phyloP scores from a whole-genome alignment of 169 alveolate genomes.

The Plasmodium knowlesi region DNA sequence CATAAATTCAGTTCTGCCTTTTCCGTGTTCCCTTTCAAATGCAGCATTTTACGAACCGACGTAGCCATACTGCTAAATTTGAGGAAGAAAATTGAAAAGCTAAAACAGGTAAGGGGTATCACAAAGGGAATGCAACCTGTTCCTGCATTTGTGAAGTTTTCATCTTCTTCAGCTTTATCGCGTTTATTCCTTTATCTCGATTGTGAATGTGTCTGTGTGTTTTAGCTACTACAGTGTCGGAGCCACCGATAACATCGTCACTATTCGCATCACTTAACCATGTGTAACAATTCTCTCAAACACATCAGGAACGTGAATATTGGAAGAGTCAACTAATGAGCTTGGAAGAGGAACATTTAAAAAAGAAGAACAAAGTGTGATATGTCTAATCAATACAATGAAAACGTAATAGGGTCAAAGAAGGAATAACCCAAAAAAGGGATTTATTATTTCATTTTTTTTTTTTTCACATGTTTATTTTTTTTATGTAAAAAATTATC shows the following conservation, averaged over 20 bases:
- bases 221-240: not conserved
- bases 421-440: not conserved
- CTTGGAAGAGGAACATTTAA: constrained; percentile 59
- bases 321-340: constrained; percentile 44
- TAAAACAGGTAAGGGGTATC: constrained; percentile 37
- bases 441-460: not conserved
- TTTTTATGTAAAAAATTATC: not conserved
- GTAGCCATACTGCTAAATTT: constrained; percentile 63
- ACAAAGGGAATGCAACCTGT: not conserved
- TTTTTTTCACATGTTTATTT: not conserved
- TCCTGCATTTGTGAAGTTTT: not conserved
- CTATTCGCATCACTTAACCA: not conserved
- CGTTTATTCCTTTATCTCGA: not conserved
- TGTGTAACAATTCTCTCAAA: not conserved
- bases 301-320: constrained; percentile 43
- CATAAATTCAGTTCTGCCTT: not conserved
- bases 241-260: not conserved
- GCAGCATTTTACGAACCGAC: constrained; percentile 66
- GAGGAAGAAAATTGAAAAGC: constrained; percentile 67
- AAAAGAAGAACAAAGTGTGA: constrained; percentile 36
- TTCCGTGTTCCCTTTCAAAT: not conserved
- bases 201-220: not conserved
- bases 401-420: not conserved
- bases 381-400: not conserved
- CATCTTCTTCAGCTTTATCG: not conserved